A percentile compares a stretch with the other conserved stretches of the same genome.
phyloP scores from a whole-genome alignment of 2,329 filamentous ascomycete species.

The Botryotinia convoluta region DNA sequence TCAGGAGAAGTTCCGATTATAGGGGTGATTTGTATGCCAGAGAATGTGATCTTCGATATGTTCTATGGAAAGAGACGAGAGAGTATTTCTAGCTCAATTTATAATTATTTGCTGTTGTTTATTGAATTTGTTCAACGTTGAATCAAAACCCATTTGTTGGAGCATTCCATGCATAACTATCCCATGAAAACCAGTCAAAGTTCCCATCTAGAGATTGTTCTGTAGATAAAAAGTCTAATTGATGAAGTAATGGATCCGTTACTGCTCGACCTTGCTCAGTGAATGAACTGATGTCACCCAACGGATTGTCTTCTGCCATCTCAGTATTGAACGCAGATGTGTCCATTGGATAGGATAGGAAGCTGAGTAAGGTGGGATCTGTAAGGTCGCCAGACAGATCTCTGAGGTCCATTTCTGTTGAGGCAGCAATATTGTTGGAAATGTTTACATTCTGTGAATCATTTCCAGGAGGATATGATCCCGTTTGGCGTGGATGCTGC shows the following conservation, averaged over 20 bases:
- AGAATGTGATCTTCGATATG: background rate
- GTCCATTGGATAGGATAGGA: constrained; percentile 18
- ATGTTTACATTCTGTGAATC: background rate
- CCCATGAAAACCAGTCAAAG: constrained; percentile 25
- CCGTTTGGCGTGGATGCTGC: background rate
- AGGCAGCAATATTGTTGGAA: no score
- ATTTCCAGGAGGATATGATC: background rate
- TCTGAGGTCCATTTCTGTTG: background rate
- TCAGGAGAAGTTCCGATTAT: background rate
- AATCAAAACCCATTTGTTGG: background rate
- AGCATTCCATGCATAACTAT: constrained; percentile 9
- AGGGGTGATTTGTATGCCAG: background rate
- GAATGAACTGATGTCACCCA: background rate
- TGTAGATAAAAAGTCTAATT: constrained; percentile 5
- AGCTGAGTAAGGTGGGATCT: constrained; percentile 5
- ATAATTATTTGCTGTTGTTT: background rate
- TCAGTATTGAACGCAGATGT: constrained; percentile 5
- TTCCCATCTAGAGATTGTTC: constrained; percentile 18
- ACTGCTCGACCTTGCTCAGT: background rate
- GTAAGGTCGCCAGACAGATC: background rate
- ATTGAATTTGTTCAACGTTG: background rate
- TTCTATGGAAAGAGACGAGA: background rate
- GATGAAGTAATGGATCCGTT: background rate
- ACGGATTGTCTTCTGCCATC: background rate
- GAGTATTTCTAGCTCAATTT: background rate